Percentiles rank a stretch among this genome's conserved stretches.
Conservation (phyloP, 2,329 filamentous ascomycete species). For the Acarospora socialis region DNA sequence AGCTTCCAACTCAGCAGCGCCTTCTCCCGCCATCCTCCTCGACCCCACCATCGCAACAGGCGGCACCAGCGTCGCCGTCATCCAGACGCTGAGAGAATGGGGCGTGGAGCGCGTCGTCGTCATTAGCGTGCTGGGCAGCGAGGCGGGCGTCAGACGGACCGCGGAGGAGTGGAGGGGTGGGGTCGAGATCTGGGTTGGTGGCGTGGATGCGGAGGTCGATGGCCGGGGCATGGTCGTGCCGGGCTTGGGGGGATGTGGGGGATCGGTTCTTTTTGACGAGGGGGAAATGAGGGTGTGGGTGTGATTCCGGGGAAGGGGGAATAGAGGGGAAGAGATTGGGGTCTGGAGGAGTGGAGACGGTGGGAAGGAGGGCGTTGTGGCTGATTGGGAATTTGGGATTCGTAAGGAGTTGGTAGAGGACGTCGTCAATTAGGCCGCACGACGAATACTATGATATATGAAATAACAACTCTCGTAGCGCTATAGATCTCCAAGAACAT, state of each 20-base stretch:
- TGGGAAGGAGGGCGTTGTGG: no score
- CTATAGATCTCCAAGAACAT: no score
- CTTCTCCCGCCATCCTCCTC: constrained; percentile 64
- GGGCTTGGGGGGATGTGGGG: constrained; percentile 77
- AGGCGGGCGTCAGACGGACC: constrained; percentile 54
- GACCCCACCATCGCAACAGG: constrained; percentile 93
- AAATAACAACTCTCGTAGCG: no score
- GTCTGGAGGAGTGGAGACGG: no score
- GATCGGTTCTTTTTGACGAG: constrained; percentile 80
- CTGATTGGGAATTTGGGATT: no score
- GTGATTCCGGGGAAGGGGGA: no score
- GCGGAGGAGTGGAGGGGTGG: constrained; percentile 42
- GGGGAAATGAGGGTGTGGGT: constrained; percentile 47
- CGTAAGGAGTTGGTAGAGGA: no score
- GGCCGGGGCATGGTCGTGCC: constrained; percentile 80
- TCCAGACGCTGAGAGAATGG: constrained; percentile 82
- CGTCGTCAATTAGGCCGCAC: no score
- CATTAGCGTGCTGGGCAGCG: constrained; percentile 58
- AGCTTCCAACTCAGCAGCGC: constrained; percentile 24
- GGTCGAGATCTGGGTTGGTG: constrained; percentile 70
- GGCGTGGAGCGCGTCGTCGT: constrained; percentile 72
- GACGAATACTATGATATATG: no score
- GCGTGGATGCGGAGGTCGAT: constrained; percentile 60
- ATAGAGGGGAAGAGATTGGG: no score
- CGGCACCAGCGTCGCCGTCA: constrained; percentile 75